Conservation (phyloP, 2,329 filamentous ascomycete genomes). For the Fusarium papillatum region DNA sequence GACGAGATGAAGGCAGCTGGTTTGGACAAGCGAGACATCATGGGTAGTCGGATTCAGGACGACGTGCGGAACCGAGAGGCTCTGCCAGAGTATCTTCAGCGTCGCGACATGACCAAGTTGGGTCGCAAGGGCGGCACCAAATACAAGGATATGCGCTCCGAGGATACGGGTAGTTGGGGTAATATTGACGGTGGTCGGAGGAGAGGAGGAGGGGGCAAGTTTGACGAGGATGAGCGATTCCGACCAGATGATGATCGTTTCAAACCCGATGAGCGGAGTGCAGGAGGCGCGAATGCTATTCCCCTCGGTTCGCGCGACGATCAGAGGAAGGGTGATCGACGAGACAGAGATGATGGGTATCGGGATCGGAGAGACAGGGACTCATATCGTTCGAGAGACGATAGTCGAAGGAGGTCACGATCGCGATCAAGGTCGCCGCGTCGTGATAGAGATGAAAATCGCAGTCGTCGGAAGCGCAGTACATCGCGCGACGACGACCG, state of each 20-base stretch:
- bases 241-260: constrained; percentile 71
- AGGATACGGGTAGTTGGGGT: constrained; percentile 94
- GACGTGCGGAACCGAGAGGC: constrained; percentile 86
- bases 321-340: constrained; percentile 47
- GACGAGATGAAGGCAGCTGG: constrained; percentile 83
- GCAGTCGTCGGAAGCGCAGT: constrained; percentile 68
- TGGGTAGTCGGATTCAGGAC: constrained; percentile 86
- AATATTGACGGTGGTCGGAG: constrained; percentile 67
- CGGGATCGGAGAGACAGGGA: constrained; percentile 45
- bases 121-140: constrained; percentile 93
- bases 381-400: constrained; percentile 40
- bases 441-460: constrained; percentile 58
- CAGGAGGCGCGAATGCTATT: constrained; percentile 78
- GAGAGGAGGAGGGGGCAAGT: constrained; percentile 40
- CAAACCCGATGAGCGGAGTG: constrained; percentile 56
- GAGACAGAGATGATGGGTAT: constrained; percentile 38
- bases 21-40: constrained; percentile 85
- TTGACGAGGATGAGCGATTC: constrained; percentile 75
- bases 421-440: constrained; percentile 69
- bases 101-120: constrained; percentile 93
- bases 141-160: constrained; percentile 88
- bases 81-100: constrained; percentile 91
- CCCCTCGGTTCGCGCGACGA: constrained; percentile 73
- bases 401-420: constrained; percentile 42
- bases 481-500: constrained; percentile 67